phyloP scores from a whole-genome alignment of 768 basidiomycete genomes.

The Cystoderma amianthinum region DNA sequence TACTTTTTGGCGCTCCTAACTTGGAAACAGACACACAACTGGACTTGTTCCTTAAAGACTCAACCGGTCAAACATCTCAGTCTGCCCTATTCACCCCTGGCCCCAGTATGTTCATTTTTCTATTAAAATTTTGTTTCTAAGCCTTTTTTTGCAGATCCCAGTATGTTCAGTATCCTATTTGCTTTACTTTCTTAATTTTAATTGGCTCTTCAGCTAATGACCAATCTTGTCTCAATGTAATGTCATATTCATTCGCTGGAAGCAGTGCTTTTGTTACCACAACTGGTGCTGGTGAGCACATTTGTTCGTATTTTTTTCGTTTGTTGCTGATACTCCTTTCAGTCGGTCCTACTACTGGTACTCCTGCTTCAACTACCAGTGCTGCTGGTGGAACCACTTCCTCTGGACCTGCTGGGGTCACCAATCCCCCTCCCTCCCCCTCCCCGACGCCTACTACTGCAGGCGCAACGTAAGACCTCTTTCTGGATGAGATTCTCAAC shows the following conservation, averaged over 20 bases:
- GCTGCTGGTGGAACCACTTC: constrained; percentile 5
- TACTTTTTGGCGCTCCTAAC: constrained; percentile 8
- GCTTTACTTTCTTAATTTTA: too few relatives aligned
- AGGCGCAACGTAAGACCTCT: not conserved
- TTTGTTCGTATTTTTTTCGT: too few relatives aligned
- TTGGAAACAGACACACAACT: constrained; percentile 36
- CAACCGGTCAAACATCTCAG: constrained; percentile 40
- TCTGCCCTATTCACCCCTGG: constrained; percentile 45
- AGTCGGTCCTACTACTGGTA: constrained; percentile 9
- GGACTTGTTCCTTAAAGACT: constrained; percentile 57
- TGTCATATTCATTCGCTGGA: constrained; percentile 1
- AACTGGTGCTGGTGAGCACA: constrained; percentile 6
- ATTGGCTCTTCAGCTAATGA: constrained; percentile 25
- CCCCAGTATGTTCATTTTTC: not conserved
- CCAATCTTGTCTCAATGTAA: constrained; percentile 25
- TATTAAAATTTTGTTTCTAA: too few relatives aligned
- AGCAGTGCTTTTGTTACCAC: constrained; percentile 6
- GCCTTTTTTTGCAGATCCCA: too few relatives aligned
- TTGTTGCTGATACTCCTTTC: too few relatives aligned
- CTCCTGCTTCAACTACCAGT: constrained; percentile 5
- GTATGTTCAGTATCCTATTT: too few relatives aligned
- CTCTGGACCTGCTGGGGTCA: not conserved
- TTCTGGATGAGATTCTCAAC: not conserved
- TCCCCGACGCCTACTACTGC: too few relatives aligned
- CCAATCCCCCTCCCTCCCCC: not conserved